phyloP scores from a whole-genome alignment of 106 monocot species.

The Apostasia ramifera region DNA sequence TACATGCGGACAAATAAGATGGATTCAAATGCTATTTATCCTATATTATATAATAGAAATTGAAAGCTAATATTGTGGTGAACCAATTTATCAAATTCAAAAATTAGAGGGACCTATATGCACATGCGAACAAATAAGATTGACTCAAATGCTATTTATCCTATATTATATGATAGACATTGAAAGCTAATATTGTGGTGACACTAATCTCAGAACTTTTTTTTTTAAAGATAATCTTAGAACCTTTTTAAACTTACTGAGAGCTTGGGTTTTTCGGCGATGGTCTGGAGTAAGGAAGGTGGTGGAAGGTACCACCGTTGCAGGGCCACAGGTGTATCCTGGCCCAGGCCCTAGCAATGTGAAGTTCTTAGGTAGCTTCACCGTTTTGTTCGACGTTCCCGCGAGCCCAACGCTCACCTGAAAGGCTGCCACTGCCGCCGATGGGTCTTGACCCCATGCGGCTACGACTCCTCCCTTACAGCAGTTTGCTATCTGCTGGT shows the following conservation, averaged over 20 bases:
- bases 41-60: too few species aligned
- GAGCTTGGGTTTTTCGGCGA: constrained; percentile 67
- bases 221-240: not conserved
- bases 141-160: too few species aligned
- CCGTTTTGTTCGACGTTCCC: constrained; percentile 69
- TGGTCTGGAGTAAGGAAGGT: constrained; percentile 39
- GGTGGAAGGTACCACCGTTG: constrained; percentile 58
- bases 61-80: too few species aligned
- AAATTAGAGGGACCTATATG: too few species aligned
- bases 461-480: constrained; percentile 61
- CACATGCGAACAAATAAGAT: too few species aligned
- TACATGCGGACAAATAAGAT: too few species aligned
- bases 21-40: too few species aligned
- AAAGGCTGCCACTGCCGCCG: constrained; percentile 37
- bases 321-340: constrained; percentile 72
- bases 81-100: too few species aligned
- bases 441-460: constrained; percentile 53
- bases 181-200: not conserved
- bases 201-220: not conserved
- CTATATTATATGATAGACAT: too few species aligned
- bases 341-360: constrained; percentile 62
- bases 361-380: constrained; percentile 71
- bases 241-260: constrained; percentile 32
- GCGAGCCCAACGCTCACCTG: constrained; percentile 69
- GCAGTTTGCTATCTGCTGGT: constrained; percentile 77